A percentile compares a stretch with the other conserved stretches of the same genome.
Evolutionary conservation across 257 asterid species (phyloP).

Genomic region (Cynanchum wilfordii): DNA sequence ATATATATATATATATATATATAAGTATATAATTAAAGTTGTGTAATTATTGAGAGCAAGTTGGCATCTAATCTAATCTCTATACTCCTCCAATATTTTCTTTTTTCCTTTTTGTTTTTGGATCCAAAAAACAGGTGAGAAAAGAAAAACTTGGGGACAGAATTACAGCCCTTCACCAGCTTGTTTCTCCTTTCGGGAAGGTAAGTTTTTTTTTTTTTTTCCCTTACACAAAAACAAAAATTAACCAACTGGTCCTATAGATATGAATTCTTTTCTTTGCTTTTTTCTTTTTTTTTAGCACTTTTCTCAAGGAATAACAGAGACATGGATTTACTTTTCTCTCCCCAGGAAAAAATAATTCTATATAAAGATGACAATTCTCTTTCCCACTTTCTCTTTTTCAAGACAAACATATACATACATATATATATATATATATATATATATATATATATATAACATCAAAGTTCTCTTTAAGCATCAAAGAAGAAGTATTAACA

Average conservation of each 20-base stretch:
- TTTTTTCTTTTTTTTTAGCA: background rate
- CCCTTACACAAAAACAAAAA: background rate
- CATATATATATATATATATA: background rate
- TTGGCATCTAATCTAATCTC: conserved; percentile 10
- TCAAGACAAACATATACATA: background rate
- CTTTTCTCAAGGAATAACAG: conserved; percentile 12
- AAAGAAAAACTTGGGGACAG: conserved; percentile 80
- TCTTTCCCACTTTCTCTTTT: conserved; percentile 17
- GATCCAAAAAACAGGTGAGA: conserved; percentile 53
- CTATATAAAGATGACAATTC: conserved; percentile 11
- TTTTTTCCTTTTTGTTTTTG: background rate
- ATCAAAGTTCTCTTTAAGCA: conserved; percentile 10
- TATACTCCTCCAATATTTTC: conserved; percentile 3
- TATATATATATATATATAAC: background rate
- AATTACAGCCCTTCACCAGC: conserved; percentile 83
- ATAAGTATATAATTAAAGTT: conserved; percentile 5
- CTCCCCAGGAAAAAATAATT: background rate
- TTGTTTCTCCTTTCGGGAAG: conserved; percentile 93
- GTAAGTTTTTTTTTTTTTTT: conserved; percentile 25
- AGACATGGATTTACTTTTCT: background rate
- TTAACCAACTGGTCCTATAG: background rate
- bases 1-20: too few relatives aligned
- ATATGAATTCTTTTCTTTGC: too few relatives aligned
- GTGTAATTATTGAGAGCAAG: conserved; percentile 7
- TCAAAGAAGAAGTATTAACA: conserved; percentile 11